Evolutionary conservation across 306 rosid genomes (phyloP), one percentile per base, ranked within the genome.

Genomic region (Ormosia emarginata): DNA sequence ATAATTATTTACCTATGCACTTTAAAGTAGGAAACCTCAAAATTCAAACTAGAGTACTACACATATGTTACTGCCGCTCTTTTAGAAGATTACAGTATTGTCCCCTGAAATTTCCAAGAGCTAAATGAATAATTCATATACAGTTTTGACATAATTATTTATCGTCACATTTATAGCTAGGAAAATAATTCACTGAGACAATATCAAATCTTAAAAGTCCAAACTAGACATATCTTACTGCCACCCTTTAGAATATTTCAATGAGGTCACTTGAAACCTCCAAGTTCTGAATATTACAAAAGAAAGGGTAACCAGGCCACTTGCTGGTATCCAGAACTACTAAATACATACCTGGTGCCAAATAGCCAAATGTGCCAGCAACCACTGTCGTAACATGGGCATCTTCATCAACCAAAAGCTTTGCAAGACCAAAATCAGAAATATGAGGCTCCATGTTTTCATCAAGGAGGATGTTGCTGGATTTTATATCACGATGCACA

Each of bases 301-400:
- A 29, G 3, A 2, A 15, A 74, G 50, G 65, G 29, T 58, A 57
- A 58, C 46, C 32, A 39, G 56, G 68, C 13, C 47, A 61, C 12
- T 7, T 49, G 29, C 58, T 10, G 13, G 47, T 55, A 63, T 62
- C 4, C 75, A 67, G 57, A 75, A 59, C 24, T 39, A 15, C 6
- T n/a, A 32, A 55, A 55, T 7, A 83, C 87, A 68, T 34, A 96
- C 99, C 99, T 83, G 99, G 99, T 62, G 99, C 98, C 77, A 96
- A 80, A 81, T 93, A 96, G 75, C 98, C 99, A 81, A 96, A 96
- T 57, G 99, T 94, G 69, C 99, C 99, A 67, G 99, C 99, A 47
- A 96, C 99, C 62, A 96, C 99, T 3, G 99, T 94, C 1, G 99
- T 96, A 78, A 96, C 93, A 83, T 96, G 98, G 18, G 99, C 89